Conservation (phyloP, 2,329 filamentous ascomycete species). For the Fusarium citri region DNA sequence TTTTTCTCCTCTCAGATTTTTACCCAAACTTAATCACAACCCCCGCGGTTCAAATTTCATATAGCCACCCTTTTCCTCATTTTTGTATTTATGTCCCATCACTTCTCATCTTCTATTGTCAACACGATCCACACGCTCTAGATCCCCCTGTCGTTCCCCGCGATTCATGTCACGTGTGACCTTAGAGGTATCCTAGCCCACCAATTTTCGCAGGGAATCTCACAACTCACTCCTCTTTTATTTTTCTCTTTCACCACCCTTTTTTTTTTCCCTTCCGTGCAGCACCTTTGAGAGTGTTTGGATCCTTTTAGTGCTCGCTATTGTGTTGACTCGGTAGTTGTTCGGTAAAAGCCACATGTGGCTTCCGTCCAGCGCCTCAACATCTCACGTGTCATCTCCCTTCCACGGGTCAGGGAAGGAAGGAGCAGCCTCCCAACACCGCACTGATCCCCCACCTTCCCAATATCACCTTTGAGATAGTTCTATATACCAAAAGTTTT, state of each 20-base stretch:
- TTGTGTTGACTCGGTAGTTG: not conserved
- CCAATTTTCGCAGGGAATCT: not conserved
- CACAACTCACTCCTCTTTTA: not conserved
- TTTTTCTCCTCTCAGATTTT: not conserved
- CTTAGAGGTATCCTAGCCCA: not conserved
- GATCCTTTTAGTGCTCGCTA: not conserved
- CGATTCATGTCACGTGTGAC: not conserved
- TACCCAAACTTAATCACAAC: not conserved
- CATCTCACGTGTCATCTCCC: fast-evolving
- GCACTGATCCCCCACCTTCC: not conserved
- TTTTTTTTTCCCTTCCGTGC: no score
- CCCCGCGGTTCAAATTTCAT: not conserved
- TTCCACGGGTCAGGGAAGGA: not conserved
- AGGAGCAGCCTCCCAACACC: not conserved
- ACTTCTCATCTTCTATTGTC: not conserved
- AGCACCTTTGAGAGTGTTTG: not conserved
- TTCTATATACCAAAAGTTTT: not conserved
- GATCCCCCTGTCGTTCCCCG: not conserved
- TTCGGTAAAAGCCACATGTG: not conserved
- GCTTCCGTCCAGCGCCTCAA: not conserved
- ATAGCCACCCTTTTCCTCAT: not conserved
- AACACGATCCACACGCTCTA: not conserved
- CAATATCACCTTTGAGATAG: fast-evolving
- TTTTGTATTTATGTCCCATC: not conserved
- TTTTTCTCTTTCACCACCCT: not conserved